phyloP scores from a whole-genome alignment of 106 monocot species.

The Allium fistulosum region DNA sequence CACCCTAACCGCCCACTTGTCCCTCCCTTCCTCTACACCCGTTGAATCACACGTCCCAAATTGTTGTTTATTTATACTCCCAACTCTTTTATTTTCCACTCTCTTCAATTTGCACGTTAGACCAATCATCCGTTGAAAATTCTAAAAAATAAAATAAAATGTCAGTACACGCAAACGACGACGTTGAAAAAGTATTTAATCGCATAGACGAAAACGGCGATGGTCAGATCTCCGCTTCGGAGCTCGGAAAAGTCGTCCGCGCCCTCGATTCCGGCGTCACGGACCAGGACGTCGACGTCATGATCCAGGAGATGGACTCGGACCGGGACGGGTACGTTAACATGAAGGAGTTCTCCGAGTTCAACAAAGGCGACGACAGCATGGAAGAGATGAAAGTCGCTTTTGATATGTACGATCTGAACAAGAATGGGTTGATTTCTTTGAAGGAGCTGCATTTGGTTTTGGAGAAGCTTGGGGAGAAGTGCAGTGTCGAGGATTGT shows the following conservation, averaged over 20 bases:
- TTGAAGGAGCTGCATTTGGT: constrained; percentile 56
- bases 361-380: constrained; percentile 6
- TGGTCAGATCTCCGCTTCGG: constrained; percentile 43
- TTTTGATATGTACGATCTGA: constrained; percentile 5
- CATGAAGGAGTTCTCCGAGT: constrained; percentile 35
- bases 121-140: too few relatives aligned
- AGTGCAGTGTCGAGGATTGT: constrained; percentile 51
- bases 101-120: too few relatives aligned
- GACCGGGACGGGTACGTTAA: constrained; percentile 51
- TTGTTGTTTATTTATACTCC: too few relatives aligned
- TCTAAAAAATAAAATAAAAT: too few relatives aligned
- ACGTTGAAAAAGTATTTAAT: constrained; percentile 16
- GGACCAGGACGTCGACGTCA: constrained; percentile 18
- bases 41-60: too few relatives aligned
- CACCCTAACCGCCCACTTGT: too few relatives aligned
- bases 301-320: constrained; percentile 48
- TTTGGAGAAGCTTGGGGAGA: constrained; percentile 47
- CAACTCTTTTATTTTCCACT: too few relatives aligned
- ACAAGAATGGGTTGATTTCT: constrained; percentile 58
- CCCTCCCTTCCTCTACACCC: too few relatives aligned
- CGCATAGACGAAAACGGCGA: constrained; percentile 43
- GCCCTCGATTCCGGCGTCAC: constrained; percentile 23
- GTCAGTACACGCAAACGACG: not conserved
- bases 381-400: not conserved
- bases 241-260: constrained; percentile 28